A percentile compares a stretch with the other conserved stretches of the same genome.
Evolutionary conservation across 768 basidiomycete genomes (phyloP).

Genomic region (Clathrus columnatus): DNA sequence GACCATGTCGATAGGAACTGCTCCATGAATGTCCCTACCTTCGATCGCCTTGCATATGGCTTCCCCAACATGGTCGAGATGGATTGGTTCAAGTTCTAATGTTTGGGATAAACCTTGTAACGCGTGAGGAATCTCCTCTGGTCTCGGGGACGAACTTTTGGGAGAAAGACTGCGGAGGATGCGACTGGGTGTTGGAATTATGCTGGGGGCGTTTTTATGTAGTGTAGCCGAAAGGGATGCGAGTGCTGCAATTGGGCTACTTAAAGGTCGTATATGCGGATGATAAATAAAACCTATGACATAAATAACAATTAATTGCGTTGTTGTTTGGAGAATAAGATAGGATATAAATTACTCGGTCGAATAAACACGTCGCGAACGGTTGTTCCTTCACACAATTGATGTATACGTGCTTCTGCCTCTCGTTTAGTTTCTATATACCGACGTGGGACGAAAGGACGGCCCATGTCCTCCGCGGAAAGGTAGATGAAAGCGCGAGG

Average conservation of each 20-base stretch:
- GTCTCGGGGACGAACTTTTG: slow-evolving; percentile 18
- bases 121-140: slow-evolving; percentile 31
- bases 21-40: slow-evolving; percentile 43
- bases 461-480: slow-evolving; percentile 90
- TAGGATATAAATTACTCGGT: slow-evolving; percentile 56
- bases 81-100: slow-evolving; percentile 80
- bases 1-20: slow-evolving; percentile 66
- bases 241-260: slow-evolving; percentile 74
- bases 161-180: slow-evolving; percentile 42
- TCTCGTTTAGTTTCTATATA: slow-evolving; percentile 95
- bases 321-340: background rate
- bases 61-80: slow-evolving; percentile 91
- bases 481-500: slow-evolving; percentile 68
- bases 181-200: slow-evolving; percentile 56
- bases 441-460: slow-evolving; percentile 72
- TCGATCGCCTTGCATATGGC: slow-evolving; percentile 52
- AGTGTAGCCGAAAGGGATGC: slow-evolving; percentile 73
- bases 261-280: slow-evolving; percentile 84
- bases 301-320: slow-evolving; percentile 6
- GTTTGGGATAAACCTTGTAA: slow-evolving; percentile 68
- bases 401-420: slow-evolving; percentile 65
- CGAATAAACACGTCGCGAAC: slow-evolving; percentile 73
- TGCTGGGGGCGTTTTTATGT: slow-evolving; percentile 49
- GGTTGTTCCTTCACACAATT: slow-evolving; percentile 36
- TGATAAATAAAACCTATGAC: slow-evolving; percentile 87